Evolutionary conservation across 2,329 filamentous ascomycete genomes (phyloP).

Genomic region (Sphaerulina populicola): DNA sequence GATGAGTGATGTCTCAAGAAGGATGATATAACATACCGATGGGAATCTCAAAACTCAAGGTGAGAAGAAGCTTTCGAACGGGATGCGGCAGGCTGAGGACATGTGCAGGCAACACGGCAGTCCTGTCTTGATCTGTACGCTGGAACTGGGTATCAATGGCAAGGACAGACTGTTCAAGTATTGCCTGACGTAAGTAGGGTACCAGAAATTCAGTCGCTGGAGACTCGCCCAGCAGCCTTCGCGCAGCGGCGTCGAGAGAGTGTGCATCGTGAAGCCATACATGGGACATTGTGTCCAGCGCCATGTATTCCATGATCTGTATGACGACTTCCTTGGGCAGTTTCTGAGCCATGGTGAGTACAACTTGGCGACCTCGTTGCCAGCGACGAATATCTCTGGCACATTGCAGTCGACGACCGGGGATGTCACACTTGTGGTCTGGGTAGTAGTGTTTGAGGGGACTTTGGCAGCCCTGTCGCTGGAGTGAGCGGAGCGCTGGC

Average conservation of each 20-base stretch:
- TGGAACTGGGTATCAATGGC: conserved; percentile 7
- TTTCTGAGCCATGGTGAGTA: conserved; percentile 8
- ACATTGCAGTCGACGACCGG: conserved; percentile 8
- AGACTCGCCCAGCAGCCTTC: conserved; percentile 7
- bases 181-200: conserved; percentile 8
- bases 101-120: conserved; percentile 5
- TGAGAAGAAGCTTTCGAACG: conserved; percentile 6
- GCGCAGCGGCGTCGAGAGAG: conserved; percentile 3
- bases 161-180: conserved; percentile 12
- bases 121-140: conserved; percentile 3
- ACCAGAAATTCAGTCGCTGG: neutral
- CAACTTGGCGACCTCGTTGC: conserved; percentile 7
- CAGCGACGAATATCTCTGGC: conserved; percentile 10
- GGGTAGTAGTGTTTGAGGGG: conserved; percentile 10
- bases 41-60: conserved; percentile 9
- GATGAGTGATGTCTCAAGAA: neutral
- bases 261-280: conserved; percentile 1
- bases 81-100: conserved; percentile 7
- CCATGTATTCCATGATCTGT: conserved; percentile 12
- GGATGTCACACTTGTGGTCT: conserved; percentile 12
- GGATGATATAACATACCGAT: neutral
- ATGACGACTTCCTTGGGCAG: conserved; percentile 14
- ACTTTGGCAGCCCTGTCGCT: conserved; percentile 12
- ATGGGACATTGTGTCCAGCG: conserved; percentile 3
- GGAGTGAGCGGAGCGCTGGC: conserved; percentile 8